phyloP scores from a whole-genome alignment of 257 asterid species.

The Leonotis leonurus region DNA sequence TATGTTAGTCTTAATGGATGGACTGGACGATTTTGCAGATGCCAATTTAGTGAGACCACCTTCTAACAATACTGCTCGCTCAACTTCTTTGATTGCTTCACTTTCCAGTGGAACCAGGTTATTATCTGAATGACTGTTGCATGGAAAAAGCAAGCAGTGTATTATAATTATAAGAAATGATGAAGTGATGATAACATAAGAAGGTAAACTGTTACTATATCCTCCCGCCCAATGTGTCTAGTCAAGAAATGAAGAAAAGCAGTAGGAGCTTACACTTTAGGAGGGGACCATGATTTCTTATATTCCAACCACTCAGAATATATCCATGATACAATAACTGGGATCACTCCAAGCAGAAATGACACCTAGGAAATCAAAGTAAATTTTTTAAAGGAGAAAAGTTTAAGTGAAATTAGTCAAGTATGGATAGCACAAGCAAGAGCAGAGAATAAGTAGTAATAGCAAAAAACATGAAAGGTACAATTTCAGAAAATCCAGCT shows the following conservation, averaged over 20 bases:
- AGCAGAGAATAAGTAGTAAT: not conserved
- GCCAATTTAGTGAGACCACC: constrained; percentile 76
- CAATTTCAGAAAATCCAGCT: not conserved
- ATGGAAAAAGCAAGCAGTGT: constrained; percentile 19
- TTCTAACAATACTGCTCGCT: constrained; percentile 71
- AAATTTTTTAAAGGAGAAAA: not conserved
- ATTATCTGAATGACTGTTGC: constrained; percentile 76
- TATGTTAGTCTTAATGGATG: constrained; percentile 65
- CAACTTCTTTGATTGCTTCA: constrained; percentile 71
- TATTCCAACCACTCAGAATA: constrained; percentile 87
- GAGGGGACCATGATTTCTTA: constrained; percentile 45
- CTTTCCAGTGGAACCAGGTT: constrained; percentile 55
- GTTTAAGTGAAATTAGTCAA: not conserved
- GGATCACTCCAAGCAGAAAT: constrained; percentile 74
- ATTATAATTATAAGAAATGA: constrained; percentile 10
- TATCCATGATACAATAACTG: constrained; percentile 66
- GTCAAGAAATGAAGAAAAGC: not conserved
- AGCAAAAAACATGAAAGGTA: not conserved
- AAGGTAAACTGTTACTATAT: not conserved
- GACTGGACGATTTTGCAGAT: constrained; percentile 45
- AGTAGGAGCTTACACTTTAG: constrained; percentile 59
- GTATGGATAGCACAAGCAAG: not conserved
- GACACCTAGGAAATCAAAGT: constrained; percentile 61
- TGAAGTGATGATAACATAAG: not conserved
- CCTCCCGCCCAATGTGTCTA: not conserved